Base-by-base conservation (phyloP, 192 early-diverging fungal species). In the Allomyces javanicus region DNA sequence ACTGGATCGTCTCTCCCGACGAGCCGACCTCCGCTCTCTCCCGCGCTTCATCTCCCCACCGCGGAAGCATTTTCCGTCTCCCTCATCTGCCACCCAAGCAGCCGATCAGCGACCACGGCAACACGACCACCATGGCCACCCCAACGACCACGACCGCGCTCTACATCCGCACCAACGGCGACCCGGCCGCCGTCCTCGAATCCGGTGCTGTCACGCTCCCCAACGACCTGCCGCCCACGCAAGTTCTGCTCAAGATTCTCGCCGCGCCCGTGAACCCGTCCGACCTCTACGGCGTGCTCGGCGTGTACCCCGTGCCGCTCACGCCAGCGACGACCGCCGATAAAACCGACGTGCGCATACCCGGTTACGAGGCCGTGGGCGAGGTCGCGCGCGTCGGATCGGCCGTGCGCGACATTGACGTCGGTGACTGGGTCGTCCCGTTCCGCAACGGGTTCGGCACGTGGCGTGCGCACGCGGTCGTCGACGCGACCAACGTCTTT, bases 291-390 rank as follows among this genome's bases (percentile, higher is more conserved):
- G 87, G 89, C 67, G 85, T 96, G 64, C 89, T 94, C 72, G 94
- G 91, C 25, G 85, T 81, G 17, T 97, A 97, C 65, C 95, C 93
- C 1, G 76, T 90, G 44, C 33, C 33, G 4, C 33, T 40, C 33
- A 40, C 33, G 2, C 33, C 33, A 3, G 33, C 33, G 33, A 40
- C 33, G 33, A 40, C 33, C 33, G 33, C 33, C 33, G 33, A 40
- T 40, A 40, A 40, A 7, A 40, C 33, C 0, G 33, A 40, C 33
- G 33, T 40, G 33, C 33, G 33, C 33, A 81, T 94, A 22, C 90
- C 82, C 2, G 95, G 95, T 10, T 95, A 95, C 70, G 95, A 97
- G 74, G 95, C 92, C 25, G 85, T 96, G 9, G 92, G 86, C 62
- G 79, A 86, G 64, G 83, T 97, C 0, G 74, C 84, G 17, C 75